Evolutionary conservation across 371 early-diverging fungal species (phyloP).

Genomic region (Circinella umbellata): DNA sequence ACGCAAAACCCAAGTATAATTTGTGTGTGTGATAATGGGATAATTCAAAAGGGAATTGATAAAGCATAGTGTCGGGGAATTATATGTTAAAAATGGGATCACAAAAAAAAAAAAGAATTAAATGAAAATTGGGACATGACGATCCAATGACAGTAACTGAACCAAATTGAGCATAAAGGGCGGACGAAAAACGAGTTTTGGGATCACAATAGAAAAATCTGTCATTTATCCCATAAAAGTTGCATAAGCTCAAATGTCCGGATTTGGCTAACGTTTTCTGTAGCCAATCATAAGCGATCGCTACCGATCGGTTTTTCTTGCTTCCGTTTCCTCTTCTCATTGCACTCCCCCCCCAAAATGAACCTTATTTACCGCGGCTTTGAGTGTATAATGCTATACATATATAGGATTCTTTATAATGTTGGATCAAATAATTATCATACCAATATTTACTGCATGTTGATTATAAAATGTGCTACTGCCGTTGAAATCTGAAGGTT

Average conservation of each 20-base stretch:
- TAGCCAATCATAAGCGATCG: constrained; percentile 7
- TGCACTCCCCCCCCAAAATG: neutral
- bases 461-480: too few relatives aligned
- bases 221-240: constrained; percentile 14
- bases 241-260: constrained; percentile 15
- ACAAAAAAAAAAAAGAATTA: too few relatives aligned
- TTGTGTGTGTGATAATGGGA: neutral
- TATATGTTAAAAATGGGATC: too few relatives aligned
- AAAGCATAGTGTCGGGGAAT: too few relatives aligned
- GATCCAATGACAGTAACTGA: constrained; percentile 14
- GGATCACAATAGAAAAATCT: constrained; percentile 17
- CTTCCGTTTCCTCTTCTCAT: neutral
- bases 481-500: too few relatives aligned
- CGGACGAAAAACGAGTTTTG: constrained; percentile 10
- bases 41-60: neutral
- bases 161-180: neutral
- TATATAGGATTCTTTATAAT: too few relatives aligned
- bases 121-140: constrained; percentile 1
- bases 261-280: constrained; percentile 13
- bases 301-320: neutral
- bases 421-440: too few relatives aligned
- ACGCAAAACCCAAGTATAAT: too few relatives aligned
- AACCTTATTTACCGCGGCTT: constrained; percentile 9
- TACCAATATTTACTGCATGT: too few relatives aligned
- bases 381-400: neutral